Conservation (phyloP, 345 rosid genomes). For the Gossypium mustelinum region DNA sequence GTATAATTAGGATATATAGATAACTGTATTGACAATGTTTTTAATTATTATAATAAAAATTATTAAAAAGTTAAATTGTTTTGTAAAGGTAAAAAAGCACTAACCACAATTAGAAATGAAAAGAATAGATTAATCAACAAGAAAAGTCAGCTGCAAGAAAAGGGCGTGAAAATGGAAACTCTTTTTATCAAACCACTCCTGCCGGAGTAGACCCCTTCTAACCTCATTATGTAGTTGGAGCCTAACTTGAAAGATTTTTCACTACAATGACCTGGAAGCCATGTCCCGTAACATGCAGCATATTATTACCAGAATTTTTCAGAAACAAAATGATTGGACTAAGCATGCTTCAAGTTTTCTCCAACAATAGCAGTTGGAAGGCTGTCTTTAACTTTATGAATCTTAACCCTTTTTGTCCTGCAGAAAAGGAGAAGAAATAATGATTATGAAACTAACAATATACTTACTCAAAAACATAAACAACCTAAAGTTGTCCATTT, state of each 20-base stretch:
- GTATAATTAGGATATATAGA: too few relatives aligned
- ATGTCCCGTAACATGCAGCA: neutral
- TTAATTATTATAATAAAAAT: too few relatives aligned
- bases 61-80: too few relatives aligned
- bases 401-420: constrained; percentile 14
- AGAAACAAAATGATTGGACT: neutral
- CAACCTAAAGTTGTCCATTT: neutral
- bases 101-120: neutral
- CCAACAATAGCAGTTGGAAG: constrained; percentile 4
- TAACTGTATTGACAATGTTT: too few relatives aligned
- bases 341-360: neutral
- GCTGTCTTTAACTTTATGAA: neutral
- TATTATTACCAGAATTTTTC: constrained; percentile 1
- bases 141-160: too few relatives aligned
- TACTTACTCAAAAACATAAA: neutral
- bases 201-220: neutral
- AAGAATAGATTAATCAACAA: neutral
- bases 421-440: neutral
- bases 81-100: too few relatives aligned
- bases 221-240: neutral
- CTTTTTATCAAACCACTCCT: neutral
- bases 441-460: neutral
- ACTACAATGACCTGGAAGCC: neutral
- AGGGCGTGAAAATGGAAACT: neutral
- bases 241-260: neutral